Evolutionary conservation across 1,284 basidiomycete genomes (phyloP).

Genomic region (Phenoliferia sp.): DNA sequence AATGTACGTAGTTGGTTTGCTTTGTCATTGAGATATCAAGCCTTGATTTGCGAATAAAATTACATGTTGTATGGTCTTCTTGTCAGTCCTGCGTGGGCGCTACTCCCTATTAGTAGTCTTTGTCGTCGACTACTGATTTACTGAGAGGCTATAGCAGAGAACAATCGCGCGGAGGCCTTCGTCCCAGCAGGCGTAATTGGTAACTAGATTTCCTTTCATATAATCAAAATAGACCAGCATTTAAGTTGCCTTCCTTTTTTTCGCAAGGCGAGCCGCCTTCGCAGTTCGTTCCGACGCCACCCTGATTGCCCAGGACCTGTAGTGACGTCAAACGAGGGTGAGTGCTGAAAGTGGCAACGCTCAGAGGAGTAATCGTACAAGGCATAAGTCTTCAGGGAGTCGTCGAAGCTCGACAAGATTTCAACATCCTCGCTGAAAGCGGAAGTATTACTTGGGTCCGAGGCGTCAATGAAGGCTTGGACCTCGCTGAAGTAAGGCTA

Average conservation of each 20-base stretch:
- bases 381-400: slow-evolving; percentile 81
- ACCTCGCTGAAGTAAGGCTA: slow-evolving; percentile 36
- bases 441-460: slow-evolving; percentile 19
- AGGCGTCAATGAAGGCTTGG: slow-evolving; percentile 36
- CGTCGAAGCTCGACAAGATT: slow-evolving; percentile 51
- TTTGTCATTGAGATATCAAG: no score
- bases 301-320: slow-evolving; percentile 36
- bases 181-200: no score
- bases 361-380: slow-evolving; percentile 52
- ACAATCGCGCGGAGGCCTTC: no score
- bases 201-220: no score
- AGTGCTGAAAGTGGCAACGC: not conserved
- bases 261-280: slow-evolving; percentile 18
- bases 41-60: no score
- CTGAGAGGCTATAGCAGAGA: no score
- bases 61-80: no score
- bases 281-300: slow-evolving; percentile 33
- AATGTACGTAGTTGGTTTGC: no score
- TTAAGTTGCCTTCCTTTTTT: not conserved
- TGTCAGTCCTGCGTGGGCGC: no score
- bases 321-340: not conserved
- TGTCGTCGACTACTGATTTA: no score
- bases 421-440: slow-evolving; percentile 33
- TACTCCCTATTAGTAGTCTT: no score
- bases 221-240: no score